Percentiles rank a stretch among this genome's conserved stretches.
Conservation (phyloP, 192 early-diverging fungal genomes). For the Backusella tuberculispora region DNA sequence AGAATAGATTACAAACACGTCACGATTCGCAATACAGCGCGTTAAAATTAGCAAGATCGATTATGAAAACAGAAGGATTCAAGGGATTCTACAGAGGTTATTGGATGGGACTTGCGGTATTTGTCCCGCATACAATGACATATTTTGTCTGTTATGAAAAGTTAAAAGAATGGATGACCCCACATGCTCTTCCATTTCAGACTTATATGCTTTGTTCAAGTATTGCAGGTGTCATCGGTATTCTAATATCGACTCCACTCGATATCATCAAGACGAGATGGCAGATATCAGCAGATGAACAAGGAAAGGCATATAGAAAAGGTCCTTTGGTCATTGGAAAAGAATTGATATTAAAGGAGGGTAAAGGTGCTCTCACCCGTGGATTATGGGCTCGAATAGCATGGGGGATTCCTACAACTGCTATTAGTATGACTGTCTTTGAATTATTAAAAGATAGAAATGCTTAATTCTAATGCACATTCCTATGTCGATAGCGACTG, state of each 20-base stretch:
- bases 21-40: constrained; percentile 17
- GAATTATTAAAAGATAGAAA: constrained; percentile 45
- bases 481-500: constrained; percentile 7
- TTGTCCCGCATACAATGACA: constrained; percentile 73
- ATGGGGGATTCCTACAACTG: constrained; percentile 70
- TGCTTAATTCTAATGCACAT: not conserved
- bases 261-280: constrained; percentile 86
- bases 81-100: constrained; percentile 76
- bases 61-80: constrained; percentile 62
- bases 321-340: constrained; percentile 46
- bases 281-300: constrained; percentile 57
- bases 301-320: constrained; percentile 29
- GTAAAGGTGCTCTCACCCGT: constrained; percentile 64
- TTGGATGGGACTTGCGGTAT: constrained; percentile 71
- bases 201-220: constrained; percentile 65
- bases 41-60: constrained; percentile 44
- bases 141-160: constrained; percentile 76
- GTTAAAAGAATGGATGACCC: constrained; percentile 40
- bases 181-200: constrained; percentile 50
- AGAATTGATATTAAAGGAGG: constrained; percentile 56
- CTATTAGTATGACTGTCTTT: constrained; percentile 75
- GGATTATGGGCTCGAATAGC: constrained; percentile 70
- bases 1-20: constrained; percentile 68
- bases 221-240: constrained; percentile 60
- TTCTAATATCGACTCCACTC: constrained; percentile 63